Conservation (phyloP, 371 early-diverging fungal species). For the Rhizopus delemar region DNA sequence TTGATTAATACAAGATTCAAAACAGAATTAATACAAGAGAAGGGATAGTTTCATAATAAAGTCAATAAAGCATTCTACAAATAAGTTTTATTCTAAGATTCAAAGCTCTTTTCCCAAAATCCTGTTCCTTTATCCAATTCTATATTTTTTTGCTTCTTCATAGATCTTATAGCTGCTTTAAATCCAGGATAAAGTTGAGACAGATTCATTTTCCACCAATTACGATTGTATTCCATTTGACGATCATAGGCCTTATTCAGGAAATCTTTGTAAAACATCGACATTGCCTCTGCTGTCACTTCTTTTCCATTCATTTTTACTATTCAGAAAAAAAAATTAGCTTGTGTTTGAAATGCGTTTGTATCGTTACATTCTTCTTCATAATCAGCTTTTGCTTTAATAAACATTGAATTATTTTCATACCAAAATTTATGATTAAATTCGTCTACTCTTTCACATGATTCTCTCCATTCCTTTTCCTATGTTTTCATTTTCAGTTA, state of each 20-base stretch:
- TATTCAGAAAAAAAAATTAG: slow-evolving; percentile 11
- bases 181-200: slow-evolving; percentile 70
- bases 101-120: slow-evolving; percentile 57
- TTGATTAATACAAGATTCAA: slow-evolving; percentile 83
- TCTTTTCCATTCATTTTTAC: slow-evolving; percentile 41
- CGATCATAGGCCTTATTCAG: slow-evolving; percentile 68
- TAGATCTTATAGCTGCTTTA: slow-evolving; percentile 54
- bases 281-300: slow-evolving; percentile 73
- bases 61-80: slow-evolving; percentile 66
- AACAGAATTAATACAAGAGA: slow-evolving; percentile 76
- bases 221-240: slow-evolving; percentile 75
- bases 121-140: slow-evolving; percentile 27
- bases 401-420: slow-evolving; percentile 71
- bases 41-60: slow-evolving; percentile 75
- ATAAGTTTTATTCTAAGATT: slow-evolving; percentile 30
- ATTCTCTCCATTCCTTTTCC: slow-evolving; percentile 57
- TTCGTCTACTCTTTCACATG: slow-evolving; percentile 58
- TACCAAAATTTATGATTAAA: slow-evolving; percentile 78
- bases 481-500: not conserved
- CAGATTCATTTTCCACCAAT: slow-evolving; percentile 75
- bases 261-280: slow-evolving; percentile 78
- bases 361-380: slow-evolving; percentile 61
- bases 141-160: slow-evolving; percentile 15
- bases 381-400: slow-evolving; percentile 63
- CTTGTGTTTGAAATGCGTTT: not conserved